Evolutionary conservation across 768 basidiomycete genomes (phyloP).

Genomic region (Pisolithus orientalis): DNA sequence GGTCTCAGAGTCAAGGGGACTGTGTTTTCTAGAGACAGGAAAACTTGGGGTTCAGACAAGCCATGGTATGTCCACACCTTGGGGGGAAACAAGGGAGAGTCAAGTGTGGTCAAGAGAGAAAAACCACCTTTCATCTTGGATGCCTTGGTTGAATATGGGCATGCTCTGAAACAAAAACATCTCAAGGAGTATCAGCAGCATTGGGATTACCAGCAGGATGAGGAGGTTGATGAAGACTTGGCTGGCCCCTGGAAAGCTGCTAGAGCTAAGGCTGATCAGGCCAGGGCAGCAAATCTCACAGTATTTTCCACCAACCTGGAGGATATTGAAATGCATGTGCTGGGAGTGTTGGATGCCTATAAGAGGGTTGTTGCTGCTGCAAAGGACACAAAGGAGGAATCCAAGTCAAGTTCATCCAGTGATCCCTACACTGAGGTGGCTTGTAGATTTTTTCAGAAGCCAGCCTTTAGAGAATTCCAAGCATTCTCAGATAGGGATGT

Average conservation of each 20-base stretch:
- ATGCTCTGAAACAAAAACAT: conserved; percentile 27
- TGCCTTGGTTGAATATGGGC: conserved; percentile 36
- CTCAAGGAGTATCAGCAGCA: conserved; percentile 31
- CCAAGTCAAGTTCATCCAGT: neutral
- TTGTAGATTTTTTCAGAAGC: conserved; percentile 19
- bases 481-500: conserved; percentile 31
- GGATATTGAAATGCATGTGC: conserved; percentile 36
- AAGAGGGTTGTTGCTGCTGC: neutral
- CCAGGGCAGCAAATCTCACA: neutral
- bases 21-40: conserved; percentile 37
- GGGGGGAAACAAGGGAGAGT: conserved; percentile 6
- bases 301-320: conserved; percentile 32
- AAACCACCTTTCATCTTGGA: conserved; percentile 36
- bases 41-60: conserved; percentile 26
- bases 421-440: conserved; percentile 18
- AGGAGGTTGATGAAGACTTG: conserved; percentile 28
- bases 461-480: conserved; percentile 17
- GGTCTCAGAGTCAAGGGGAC: conserved; percentile 45
- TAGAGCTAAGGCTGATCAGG: conserved; percentile 3
- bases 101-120: neutral
- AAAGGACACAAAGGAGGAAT: neutral
- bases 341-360: conserved; percentile 14
- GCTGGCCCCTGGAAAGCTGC: conserved; percentile 32
- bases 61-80: conserved; percentile 24
- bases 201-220: neutral